phyloP scores from a whole-genome alignment of 345 rosid species.

The Chamaenerion angustifolium region DNA sequence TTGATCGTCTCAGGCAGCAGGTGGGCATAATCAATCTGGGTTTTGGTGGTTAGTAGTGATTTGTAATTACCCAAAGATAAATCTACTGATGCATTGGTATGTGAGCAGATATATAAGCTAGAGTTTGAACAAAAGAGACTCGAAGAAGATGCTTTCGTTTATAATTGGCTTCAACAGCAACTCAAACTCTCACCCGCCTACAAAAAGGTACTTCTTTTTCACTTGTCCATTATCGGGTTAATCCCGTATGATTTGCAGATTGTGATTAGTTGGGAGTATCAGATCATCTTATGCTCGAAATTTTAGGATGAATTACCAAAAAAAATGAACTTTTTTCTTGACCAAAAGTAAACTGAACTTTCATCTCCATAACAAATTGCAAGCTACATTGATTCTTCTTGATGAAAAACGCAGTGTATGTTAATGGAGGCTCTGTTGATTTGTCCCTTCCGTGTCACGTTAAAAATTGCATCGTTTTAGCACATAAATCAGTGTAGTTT shows the following conservation, averaged over 20 bases:
- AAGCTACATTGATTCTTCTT: no score
- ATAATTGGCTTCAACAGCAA: conserved; percentile 88
- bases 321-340: no score
- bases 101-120: conserved; percentile 54
- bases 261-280: no score
- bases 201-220: conserved; percentile 40
- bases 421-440: no score
- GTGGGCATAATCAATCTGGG: conserved; percentile 17
- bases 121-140: conserved; percentile 78
- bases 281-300: no score
- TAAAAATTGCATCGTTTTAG: not conserved
- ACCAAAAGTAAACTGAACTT: no score
- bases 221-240: not conserved
- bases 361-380: no score
- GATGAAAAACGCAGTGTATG: no score
- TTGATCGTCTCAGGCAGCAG: conserved; percentile 76
- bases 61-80: not conserved
- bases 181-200: conserved; percentile 87
- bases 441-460: no score
- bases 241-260: no score
- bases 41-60: conserved; percentile 2
- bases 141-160: conserved; percentile 77
- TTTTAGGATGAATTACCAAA: no score
- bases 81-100: conserved; percentile 7
- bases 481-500: not conserved